Evolutionary conservation across 2,329 filamentous ascomycete species (phyloP), one percentile per base, ranked within the genome.

Genomic region (Ophiocordyceps sinensis): DNA sequence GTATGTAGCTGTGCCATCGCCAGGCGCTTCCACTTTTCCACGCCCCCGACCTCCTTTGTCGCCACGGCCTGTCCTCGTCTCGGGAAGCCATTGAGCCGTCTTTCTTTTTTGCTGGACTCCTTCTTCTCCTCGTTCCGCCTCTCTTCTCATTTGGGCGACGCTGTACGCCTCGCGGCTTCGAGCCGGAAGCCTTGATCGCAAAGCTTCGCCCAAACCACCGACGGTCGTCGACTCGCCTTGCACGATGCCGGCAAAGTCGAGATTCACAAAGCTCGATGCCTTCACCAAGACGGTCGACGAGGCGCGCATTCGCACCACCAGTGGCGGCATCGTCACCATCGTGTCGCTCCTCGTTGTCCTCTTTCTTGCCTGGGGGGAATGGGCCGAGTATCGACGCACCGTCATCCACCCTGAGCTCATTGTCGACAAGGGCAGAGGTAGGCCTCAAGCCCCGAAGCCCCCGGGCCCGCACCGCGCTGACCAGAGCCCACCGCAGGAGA

Each of bases 271-370:
- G 75, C 85, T 98, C 49, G 91, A 98, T 65, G 91, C 91, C 72
- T 98, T 98, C 62, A 94, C 89, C 40, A 98, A 98, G 67, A 98
- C 91, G 12, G 91, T 98, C 52, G 91, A 98, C 62, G 91, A 98
- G 77, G 91, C 93, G 50, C 79, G 91, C 53, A 79, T 98, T 59
- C 83, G 93, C 54, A 98, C 91, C 28, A 95, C 88, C 7, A 94
- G 87, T 3, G 91, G 91, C 49, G 91, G 91, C 50, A 77, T 98
- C 52, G 86, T 98, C 54, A 98, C 91, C 42, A 87, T 98, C 53
- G 74, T 82, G 50, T 95, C 88, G 45, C 69, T 98, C 53, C 61
- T 98, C 39, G 75, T 95, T 41, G 86, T 98, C 41, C 58, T 96
- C 36, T 95, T 82, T 63, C 73, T 98, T 50, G 75, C 87, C 23